Conservation (phyloP, 1,139 yeast genomes). For the Casaregolazyma lundiana region DNA sequence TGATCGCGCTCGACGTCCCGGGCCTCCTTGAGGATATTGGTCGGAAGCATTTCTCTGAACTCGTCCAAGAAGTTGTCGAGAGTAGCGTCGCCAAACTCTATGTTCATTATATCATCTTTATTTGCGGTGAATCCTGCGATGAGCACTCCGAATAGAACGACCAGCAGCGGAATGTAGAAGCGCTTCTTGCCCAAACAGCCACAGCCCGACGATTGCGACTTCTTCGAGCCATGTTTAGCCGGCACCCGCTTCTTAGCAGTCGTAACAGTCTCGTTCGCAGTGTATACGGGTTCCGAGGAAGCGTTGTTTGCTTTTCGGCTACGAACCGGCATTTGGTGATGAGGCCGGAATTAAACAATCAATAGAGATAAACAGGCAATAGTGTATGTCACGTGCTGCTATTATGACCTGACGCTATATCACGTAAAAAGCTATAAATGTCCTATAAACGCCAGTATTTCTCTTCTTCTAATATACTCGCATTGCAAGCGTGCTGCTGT, state of each 20-base stretch:
- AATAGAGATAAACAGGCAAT: no score
- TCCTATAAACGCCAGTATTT: no score
- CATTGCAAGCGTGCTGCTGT: background rate
- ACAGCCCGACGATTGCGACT: no score
- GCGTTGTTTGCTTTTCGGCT: background rate
- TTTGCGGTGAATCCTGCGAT: slow-evolving; percentile 63
- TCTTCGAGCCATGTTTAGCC: slow-evolving; percentile 15
- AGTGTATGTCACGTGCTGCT: no score
- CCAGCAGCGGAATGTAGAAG: slow-evolving; percentile 41
- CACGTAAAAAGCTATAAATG: no score
- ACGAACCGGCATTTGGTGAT: background rate
- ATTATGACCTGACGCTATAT: no score
- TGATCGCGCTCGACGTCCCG: slow-evolving; percentile 46
- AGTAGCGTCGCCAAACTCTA: slow-evolving; percentile 54
- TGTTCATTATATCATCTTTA: slow-evolving; percentile 35
- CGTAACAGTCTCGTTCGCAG: no score
- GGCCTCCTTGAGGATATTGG: slow-evolving; percentile 56
- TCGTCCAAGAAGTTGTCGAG: slow-evolving; percentile 42
- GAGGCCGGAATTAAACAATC: no score
- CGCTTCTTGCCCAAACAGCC: no score
- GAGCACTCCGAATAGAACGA: slow-evolving; percentile 65
- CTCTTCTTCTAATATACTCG: no score
- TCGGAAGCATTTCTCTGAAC: slow-evolving; percentile 48
- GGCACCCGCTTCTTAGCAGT: no score
- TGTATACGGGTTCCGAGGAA: background rate